These are phyloP conservation scores for Boletus subcaerulescens DNA, from an alignment of 768 basidiomycete genomes.

Conservation along the genomic window DNA sequence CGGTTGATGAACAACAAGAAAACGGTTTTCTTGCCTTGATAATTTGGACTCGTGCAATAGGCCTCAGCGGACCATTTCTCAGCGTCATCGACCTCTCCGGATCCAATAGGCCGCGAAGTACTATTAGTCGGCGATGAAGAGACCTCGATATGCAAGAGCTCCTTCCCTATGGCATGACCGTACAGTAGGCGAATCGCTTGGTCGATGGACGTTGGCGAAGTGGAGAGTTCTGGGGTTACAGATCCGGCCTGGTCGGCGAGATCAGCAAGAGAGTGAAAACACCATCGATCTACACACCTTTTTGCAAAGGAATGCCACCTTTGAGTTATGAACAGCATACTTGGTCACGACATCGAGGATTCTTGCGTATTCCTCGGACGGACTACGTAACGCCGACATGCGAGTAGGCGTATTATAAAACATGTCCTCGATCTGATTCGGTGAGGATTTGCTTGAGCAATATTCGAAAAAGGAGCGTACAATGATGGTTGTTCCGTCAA, in stretches of 20 bases:
- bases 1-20: constrained; percentile 95
- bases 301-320: constrained; percentile 85
- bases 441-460: not conserved
- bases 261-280: constrained; percentile 1
- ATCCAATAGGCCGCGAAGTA: constrained; percentile 15
- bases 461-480: constrained; percentile 40
- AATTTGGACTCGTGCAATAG: constrained; percentile 83
- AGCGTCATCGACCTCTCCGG: constrained; percentile 26
- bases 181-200: constrained; percentile 81
- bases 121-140: constrained; percentile 32
- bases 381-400: constrained; percentile 75
- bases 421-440: constrained; percentile 81
- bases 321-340: constrained; percentile 93
- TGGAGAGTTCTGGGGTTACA: constrained; percentile 75
- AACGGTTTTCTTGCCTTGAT: constrained; percentile 80
- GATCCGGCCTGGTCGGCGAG: constrained; percentile 57
- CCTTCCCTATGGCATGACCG: constrained; percentile 74
- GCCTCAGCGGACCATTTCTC: constrained; percentile 71
- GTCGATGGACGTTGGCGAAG: constrained; percentile 60
- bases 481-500: constrained; percentile 87
- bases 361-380: constrained; percentile 88
- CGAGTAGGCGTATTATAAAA: constrained; percentile 93
- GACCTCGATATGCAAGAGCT: constrained; percentile 53
- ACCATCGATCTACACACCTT: constrained; percentile 52
- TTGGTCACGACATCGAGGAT: constrained; percentile 90